These are phyloP conservation scores for Bryoglossum gracile DNA, from an alignment of 495 filamentous ascomycete genomes.

Conservation along the genomic window DNA sequence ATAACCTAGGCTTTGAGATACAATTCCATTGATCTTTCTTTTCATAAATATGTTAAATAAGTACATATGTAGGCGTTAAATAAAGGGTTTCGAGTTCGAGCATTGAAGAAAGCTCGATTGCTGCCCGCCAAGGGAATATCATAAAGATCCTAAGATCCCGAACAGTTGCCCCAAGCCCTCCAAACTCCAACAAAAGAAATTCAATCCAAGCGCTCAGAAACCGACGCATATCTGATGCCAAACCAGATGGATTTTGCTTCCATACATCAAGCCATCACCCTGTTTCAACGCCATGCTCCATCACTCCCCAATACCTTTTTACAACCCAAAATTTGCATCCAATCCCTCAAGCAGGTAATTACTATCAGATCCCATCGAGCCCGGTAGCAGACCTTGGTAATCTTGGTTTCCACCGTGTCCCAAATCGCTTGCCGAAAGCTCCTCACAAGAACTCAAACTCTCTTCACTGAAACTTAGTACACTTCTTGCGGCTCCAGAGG, in stretches of 20 bases:
- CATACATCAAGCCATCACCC: no score
- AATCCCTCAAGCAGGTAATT: slow-evolving; percentile 36
- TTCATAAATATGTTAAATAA: background rate
- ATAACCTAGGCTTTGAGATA: no score
- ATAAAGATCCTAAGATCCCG: no score
- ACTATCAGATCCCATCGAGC: slow-evolving; percentile 23
- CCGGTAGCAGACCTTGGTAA: slow-evolving; percentile 21
- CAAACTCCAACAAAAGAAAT: no score
- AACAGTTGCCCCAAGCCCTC: no score
- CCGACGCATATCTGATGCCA: no score
- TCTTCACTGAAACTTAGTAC: slow-evolving; percentile 73
- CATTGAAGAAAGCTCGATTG: no score
- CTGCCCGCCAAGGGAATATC: no score
- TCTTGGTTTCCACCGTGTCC: slow-evolving; percentile 4
- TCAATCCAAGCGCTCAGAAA: no score
- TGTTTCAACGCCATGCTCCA: background rate
- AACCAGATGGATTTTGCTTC: no score
- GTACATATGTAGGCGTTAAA: no score
- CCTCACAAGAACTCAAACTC: slow-evolving; percentile 53
- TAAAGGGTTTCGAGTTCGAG: no score
- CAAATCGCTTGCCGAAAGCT: slow-evolving; percentile 28
- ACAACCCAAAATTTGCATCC: slow-evolving; percentile 25
- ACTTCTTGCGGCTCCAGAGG: slow-evolving; percentile 49
- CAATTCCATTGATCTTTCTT: background rate
- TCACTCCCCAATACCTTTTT: background rate